Base-by-base conservation (phyloP, 768 basidiomycete genomes). In the Mycena haematopus region DNA sequence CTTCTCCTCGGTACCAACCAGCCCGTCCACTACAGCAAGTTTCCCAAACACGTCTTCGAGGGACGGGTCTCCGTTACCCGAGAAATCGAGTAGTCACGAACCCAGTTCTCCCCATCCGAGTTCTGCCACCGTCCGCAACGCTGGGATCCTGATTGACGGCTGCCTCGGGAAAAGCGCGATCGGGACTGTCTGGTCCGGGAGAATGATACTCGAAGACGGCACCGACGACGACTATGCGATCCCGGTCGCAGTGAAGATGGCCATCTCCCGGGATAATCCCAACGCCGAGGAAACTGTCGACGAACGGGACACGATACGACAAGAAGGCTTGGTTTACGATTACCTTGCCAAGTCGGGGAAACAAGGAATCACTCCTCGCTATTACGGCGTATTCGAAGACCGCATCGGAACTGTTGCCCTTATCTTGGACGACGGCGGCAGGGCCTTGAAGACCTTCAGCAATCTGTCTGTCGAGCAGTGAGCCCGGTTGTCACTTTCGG, bases 141-240 rank as follows among this genome's bases (percentile, higher is more conserved):
- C 51, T 2, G 62, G 62, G 19, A 53, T 63, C 24, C 7, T 63
- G 0, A 52, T 63, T 25, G 27, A 58, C 6, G 35, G 31, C 6
- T 2, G 36, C 8, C 50, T 63, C 3, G 52, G 36, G 13, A n/a
- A 58, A 27, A 50, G 45, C 24, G 50, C 49, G 9, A 47, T 47
- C 21, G 56, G 62, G 7, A 58, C 52, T 15, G 56, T 58, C 11
- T 63, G 62, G 62, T 46, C 62, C 5, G 62, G 62, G 1, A 40
- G 33, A 10, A 58, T 63, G 62, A 54, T 63, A 36, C 52, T 27
- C 11, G 62, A 63, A 42, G 62, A 58, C 15, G 52, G 21, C 45
- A 38, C 2, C 19, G 51, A 47, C 1, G 56, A 57, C 14, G 36
- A 47, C 44, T 8, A 22, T 21, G 19, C 45, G 0, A 63, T 58